A percentile compares a stretch with the other conserved stretches of the same genome.
phyloP scores from a whole-genome alignment of 306 rosid genomes.

The Bauhinia variegata region DNA sequence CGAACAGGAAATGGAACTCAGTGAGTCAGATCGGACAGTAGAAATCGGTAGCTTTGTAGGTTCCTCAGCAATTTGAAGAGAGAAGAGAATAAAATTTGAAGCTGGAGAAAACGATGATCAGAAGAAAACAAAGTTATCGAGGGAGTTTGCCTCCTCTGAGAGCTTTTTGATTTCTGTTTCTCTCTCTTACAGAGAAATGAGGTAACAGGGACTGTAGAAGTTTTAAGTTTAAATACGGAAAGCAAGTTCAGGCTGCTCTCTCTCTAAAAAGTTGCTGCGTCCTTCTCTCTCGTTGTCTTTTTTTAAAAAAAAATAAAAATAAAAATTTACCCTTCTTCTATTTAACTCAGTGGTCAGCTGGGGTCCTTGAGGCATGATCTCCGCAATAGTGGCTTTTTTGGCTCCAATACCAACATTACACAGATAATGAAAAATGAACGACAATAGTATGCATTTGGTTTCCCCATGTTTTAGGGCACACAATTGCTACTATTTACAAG shows the following conservation, averaged over 20 bases:
- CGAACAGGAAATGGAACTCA: conserved; percentile 45
- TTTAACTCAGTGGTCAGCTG: conserved; percentile 41
- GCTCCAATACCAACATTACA: conserved; percentile 44
- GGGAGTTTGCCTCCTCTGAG: conserved; percentile 20
- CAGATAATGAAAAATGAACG: conserved; percentile 18
- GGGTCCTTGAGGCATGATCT: conserved; percentile 63
- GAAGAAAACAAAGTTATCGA: conserved; percentile 51
- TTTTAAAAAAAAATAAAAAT: background rate
- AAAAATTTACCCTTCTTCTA: conserved; percentile 22
- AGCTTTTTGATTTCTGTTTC: conserved; percentile 25
- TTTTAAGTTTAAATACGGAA: conserved; percentile 42
- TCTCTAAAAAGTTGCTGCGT: conserved; percentile 47
- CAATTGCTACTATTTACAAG: conserved; percentile 40
- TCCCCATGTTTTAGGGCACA: conserved; percentile 29
- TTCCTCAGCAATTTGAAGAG: conserved; percentile 44
- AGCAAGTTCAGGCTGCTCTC: conserved; percentile 49
- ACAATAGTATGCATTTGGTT: conserved; percentile 21
- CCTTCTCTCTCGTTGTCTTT: conserved; percentile 32
- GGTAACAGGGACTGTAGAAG: conserved; percentile 26
- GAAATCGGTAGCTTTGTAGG: conserved; percentile 45
- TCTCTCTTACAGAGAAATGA: conserved; percentile 38
- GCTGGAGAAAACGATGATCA: conserved; percentile 56
- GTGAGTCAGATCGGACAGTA: conserved; percentile 68
- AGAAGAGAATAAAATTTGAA: conserved; percentile 45
- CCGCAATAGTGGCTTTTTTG: conserved; percentile 52